Evolutionary conservation across 2,329 filamentous ascomycete species (phyloP), one percentile per base, ranked within the genome.

Genomic region (Hypoxylon sp.): DNA sequence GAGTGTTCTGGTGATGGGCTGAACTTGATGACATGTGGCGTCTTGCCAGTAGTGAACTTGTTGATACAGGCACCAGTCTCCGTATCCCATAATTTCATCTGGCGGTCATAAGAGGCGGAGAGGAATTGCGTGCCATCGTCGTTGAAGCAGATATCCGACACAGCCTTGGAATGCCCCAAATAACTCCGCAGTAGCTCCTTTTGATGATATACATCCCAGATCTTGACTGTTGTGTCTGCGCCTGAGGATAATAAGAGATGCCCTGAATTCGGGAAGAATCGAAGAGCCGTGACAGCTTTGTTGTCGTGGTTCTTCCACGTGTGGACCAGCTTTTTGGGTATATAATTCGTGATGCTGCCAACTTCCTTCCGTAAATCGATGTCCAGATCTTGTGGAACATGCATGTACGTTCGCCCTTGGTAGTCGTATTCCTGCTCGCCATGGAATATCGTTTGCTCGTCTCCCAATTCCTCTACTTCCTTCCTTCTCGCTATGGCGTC

Each of bases 71-170:
- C 87, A 50, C 96, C 96, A 22, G 93, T 98, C 81, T 99, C 96
- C 0, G 95, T 98, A 76, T 99, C 96, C 96, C 96, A 99, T 31
- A 99, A 86, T 82, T 98, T 98, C 84, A 98, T 98, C 83, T 93
- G 92, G 60, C 95, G 92, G 80, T 99, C 96, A 80, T 97, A 99
- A 14, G 93, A 96, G 1, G 93, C 92, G 2, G 95, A 95, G 27
- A 99, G 82, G 84, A 99, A 99, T 61, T 92, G 92, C 10, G 89
- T 92, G 58, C 96, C 96, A 33, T 89, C 87, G 2, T 86, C 86
- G 76, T 95, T 94, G 87, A 98, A 98, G 74, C 92, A 92, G 49
- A 96, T 89, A 78, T 98, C 95, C 30, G 95, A 95, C 27, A 98
- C 86, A 17, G 94, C 92, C 81, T 98, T 98, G 35, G 87, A 91